phyloP scores from a whole-genome alignment of 2,329 filamentous ascomycete species.

The Aspergillus unguis region DNA sequence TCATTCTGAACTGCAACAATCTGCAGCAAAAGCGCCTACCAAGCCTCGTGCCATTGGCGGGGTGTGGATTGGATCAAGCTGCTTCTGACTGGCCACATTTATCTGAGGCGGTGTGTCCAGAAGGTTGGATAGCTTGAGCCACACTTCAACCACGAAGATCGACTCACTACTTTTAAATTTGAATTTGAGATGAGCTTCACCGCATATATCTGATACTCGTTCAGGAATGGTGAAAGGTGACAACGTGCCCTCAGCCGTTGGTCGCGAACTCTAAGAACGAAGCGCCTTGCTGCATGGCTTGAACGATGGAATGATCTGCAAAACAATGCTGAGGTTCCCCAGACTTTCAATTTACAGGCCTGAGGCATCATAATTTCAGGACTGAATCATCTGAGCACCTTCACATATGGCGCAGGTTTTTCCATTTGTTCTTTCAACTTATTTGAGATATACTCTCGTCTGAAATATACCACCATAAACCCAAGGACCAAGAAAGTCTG shows the following conservation, averaged over 20 bases:
- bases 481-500: too few relatives aligned
- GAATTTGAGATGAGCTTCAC: too few relatives aligned
- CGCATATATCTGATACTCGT: too few relatives aligned
- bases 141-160: background rate
- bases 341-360: too few relatives aligned
- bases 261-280: background rate
- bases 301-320: background rate
- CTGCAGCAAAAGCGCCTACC: background rate
- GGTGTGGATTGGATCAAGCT: slow-evolving; percentile 10
- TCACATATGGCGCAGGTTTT: too few relatives aligned
- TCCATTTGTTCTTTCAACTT: too few relatives aligned
- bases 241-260: background rate
- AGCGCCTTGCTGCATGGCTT: background rate
- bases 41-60: background rate
- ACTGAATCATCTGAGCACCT: too few relatives aligned
- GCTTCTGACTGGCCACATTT: slow-evolving; percentile 12
- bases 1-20: background rate
- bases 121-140: slow-evolving; percentile 11
- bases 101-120: slow-evolving; percentile 9
- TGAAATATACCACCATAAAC: too few relatives aligned
- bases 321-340: too few relatives aligned
- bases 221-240: background rate
- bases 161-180: too few relatives aligned
- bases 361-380: too few relatives aligned
- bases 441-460: too few relatives aligned